Evolutionary conservation across 1,139 yeast species (phyloP), one percentile per base, ranked within the genome.

Genomic region (Geotrichum fermentans): DNA sequence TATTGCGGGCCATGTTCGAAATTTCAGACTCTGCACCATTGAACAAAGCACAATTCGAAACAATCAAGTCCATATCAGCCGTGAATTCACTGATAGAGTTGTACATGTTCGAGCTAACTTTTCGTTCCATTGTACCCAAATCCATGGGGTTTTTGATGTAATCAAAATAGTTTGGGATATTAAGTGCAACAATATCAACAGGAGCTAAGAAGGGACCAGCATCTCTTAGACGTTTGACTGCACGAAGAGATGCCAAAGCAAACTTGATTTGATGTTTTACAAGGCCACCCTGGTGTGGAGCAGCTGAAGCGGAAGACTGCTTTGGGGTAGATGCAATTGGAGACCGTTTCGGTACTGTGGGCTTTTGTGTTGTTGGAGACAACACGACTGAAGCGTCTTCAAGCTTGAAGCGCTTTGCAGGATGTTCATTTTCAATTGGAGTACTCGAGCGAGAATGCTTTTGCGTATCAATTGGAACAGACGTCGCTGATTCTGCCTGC

Each of bases 81-180:
- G 75, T 77, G 47, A 90, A 78, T 56, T 82, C 82, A 52, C 77
- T 74, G 8, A 89, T 81, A 5, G 78, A 74, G 53, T 75, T 82
- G 66, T 90, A 92, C 2, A 89, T 92, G 61, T 80, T 78, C 11
- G 68, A 78, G 45, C 65, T 73, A 43, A 90, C 69, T 66, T 90
- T 92, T 58, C 78, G 78, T 66, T 94, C 98, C 58, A 92, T 86
- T 2, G 97, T 89, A 4, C 90, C 78, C 44, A 92, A 71, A 65
- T 94, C 98, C 97, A 94, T 92, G 36, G 99, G 99, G 58, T 85
- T 74, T 55, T 78, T 77, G 59, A 94, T 81, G 61, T 80, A 81
- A 61, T 88, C 88, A 65, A 83, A 87, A 66, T 92, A 92, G 52
- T 86, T 80, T 2, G 98, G 99, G 52, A 94, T 85, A 61, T 90